Evolutionary conservation across 352 stramenopile species (phyloP).

Genomic region (Peronospora belbahrii): DNA sequence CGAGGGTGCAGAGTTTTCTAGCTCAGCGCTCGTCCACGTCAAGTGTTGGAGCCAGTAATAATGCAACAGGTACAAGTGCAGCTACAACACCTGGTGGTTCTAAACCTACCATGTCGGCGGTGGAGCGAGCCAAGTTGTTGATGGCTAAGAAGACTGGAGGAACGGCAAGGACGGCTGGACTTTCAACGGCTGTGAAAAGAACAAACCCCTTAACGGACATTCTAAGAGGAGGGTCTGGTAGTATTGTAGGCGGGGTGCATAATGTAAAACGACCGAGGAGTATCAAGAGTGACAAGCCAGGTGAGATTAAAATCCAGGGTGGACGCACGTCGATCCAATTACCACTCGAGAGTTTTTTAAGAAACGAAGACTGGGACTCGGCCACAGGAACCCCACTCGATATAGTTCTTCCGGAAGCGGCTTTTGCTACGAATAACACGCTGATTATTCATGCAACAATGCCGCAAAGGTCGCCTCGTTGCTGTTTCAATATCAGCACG

Average conservation of each 20-base stretch:
- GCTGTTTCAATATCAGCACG: constrained; percentile 75
- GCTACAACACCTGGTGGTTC: background rate
- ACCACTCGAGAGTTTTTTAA: constrained; percentile 68
- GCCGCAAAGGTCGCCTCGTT: constrained; percentile 47
- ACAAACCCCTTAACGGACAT: constrained; percentile 75
- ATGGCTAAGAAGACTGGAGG: constrained; percentile 65
- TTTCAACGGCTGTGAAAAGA: constrained; percentile 45
- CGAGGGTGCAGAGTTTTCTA: constrained; percentile 59
- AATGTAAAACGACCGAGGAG: constrained; percentile 56
- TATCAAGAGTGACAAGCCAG: constrained; percentile 63
- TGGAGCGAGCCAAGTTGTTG: constrained; percentile 67
- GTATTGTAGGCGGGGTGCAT: constrained; percentile 50
- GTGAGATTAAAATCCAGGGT: constrained; percentile 71
- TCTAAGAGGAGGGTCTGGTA: constrained; percentile 56
- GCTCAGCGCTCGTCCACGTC: constrained; percentile 31
- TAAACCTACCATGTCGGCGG: constrained; percentile 43
- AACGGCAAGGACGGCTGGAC: constrained; percentile 1
- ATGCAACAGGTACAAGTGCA: background rate
- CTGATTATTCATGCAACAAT: constrained; percentile 75
- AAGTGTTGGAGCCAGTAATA: constrained; percentile 2
- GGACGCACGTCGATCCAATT: constrained; percentile 71
- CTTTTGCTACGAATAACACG: constrained; percentile 81
- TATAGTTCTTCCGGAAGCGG: constrained; percentile 61
- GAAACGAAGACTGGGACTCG: constrained; percentile 74
- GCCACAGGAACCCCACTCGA: constrained; percentile 46